A percentile compares a stretch with the other conserved stretches of the same genome.
phyloP scores from a whole-genome alignment of 2,329 filamentous ascomycete species.

The Aspergillus amoenus region DNA sequence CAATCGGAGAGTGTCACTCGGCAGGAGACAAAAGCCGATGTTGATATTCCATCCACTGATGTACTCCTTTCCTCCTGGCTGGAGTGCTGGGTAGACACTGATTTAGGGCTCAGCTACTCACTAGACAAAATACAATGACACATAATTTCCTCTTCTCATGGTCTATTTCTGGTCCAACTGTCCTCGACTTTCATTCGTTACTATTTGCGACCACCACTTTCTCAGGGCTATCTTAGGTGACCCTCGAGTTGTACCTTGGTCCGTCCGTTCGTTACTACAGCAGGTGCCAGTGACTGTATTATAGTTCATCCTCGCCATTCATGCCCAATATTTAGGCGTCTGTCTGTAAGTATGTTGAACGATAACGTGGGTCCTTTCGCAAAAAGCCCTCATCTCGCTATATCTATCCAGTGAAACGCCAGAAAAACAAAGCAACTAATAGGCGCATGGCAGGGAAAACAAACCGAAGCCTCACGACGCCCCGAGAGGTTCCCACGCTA shows the following conservation, averaged over 20 bases:
- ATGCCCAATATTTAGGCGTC: background rate
- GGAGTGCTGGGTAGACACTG: background rate
- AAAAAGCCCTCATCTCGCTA: background rate
- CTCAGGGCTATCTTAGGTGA: background rate
- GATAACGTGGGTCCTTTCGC: conserved; percentile 2
- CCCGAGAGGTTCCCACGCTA: background rate
- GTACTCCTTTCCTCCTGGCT: background rate
- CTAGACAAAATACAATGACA: background rate
- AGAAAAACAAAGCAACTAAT: conserved; percentile 3
- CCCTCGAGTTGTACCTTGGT: background rate
- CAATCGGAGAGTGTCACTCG: background rate
- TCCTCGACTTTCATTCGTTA: background rate
- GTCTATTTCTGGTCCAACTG: background rate
- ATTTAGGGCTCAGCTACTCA: background rate
- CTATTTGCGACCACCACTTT: background rate
- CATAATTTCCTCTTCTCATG: background rate
- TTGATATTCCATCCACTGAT: background rate
- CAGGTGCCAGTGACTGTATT: background rate
- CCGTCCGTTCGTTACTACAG: background rate
- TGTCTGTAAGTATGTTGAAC: background rate
- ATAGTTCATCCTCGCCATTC: background rate
- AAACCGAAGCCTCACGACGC: background rate
- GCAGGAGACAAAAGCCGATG: background rate
- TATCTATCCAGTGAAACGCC: background rate
- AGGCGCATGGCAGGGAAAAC: background rate